Evolutionary conservation across 441 rosid species (phyloP).

Genomic region (Mallotus repandus): DNA sequence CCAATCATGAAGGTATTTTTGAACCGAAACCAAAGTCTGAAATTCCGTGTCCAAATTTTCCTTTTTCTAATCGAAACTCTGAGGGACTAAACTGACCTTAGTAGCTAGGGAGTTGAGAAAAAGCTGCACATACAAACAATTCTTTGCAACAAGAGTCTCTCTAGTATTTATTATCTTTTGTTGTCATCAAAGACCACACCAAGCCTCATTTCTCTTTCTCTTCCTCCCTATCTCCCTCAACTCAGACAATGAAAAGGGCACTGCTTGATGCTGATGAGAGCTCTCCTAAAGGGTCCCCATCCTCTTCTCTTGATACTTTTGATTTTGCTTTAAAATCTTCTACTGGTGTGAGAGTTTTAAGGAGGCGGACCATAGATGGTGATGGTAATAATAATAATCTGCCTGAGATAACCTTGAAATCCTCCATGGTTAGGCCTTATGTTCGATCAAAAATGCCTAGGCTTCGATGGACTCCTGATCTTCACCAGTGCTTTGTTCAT

Average conservation of each 20-base stretch:
- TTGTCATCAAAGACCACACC: conserved; percentile 13
- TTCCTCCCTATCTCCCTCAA: not conserved
- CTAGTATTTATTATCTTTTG: conserved; percentile 40
- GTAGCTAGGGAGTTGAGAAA: conserved; percentile 21
- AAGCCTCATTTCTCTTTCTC: not conserved
- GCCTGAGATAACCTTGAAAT: conserved; percentile 23
- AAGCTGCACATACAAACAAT: conserved; percentile 51
- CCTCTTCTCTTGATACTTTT: conserved; percentile 26
- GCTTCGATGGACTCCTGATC: conserved; percentile 96
- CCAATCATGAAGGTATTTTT: conserved; percentile 37
- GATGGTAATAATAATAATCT: not conserved
- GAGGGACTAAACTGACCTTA: conserved; percentile 35
- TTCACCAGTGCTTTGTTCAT: conserved; percentile 86
- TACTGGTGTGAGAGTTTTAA: not conserved
- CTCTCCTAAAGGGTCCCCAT: conserved; percentile 19
- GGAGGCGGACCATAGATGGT: not conserved
- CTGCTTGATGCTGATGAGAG: not conserved
- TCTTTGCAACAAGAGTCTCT: conserved; percentile 33
- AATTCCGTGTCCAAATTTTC: conserved; percentile 39
- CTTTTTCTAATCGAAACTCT: conserved; percentile 39
- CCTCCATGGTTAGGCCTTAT: conserved; percentile 65
- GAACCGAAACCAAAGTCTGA: conserved; percentile 21
- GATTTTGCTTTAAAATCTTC: conserved; percentile 5
- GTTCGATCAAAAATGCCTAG: conserved; percentile 88
- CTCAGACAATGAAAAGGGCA: conserved; percentile 13